These are phyloP conservation scores for Hibiscus trionum DNA, from an alignment of 345 rosid species.

Conservation along the genomic window DNA sequence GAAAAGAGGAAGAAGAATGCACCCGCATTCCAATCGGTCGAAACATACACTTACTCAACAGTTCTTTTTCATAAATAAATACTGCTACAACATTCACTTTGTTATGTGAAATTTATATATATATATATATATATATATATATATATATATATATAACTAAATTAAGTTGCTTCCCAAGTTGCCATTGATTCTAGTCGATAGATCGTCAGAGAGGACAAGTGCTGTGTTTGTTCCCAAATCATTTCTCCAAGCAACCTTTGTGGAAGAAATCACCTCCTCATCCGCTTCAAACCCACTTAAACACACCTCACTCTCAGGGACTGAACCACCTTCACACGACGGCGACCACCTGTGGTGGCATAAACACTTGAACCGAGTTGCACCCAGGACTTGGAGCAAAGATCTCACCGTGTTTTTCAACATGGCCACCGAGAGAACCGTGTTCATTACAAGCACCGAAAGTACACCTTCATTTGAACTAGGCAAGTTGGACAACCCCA, in stretches of 20 bases:
- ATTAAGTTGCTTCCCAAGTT: too few species aligned
- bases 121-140: too few species aligned
- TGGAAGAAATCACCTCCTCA: slow-evolving; percentile 83
- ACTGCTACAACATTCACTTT: too few species aligned
- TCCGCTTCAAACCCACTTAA: slow-evolving; percentile 61
- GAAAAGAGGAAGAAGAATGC: too few species aligned
- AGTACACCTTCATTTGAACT: slow-evolving; percentile 51
- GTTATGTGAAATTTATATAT: too few species aligned
- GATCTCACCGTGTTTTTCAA: slow-evolving; percentile 51
- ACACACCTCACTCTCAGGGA: slow-evolving; percentile 34
- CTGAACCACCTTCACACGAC: too few species aligned
- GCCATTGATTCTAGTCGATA: slow-evolving; percentile 17
- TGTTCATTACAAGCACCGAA: slow-evolving; percentile 58
- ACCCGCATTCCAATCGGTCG: too few species aligned
- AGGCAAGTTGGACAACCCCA: slow-evolving; percentile 74
- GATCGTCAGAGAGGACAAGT: slow-evolving; percentile 86
- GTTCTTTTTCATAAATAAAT: too few species aligned
- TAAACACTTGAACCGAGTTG: slow-evolving; percentile 42
- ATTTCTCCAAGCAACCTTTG: slow-evolving; percentile 60
- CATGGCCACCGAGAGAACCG: slow-evolving; percentile 46
- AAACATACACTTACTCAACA: too few species aligned
- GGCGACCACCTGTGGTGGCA: too few species aligned
- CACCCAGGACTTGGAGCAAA: slow-evolving; percentile 30
- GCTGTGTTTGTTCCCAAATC: slow-evolving; percentile 48
- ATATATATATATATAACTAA: too few species aligned